Base-by-base conservation (phyloP, 2,329 filamentous ascomycete species). In the Hymenoscyphus linearis region DNA sequence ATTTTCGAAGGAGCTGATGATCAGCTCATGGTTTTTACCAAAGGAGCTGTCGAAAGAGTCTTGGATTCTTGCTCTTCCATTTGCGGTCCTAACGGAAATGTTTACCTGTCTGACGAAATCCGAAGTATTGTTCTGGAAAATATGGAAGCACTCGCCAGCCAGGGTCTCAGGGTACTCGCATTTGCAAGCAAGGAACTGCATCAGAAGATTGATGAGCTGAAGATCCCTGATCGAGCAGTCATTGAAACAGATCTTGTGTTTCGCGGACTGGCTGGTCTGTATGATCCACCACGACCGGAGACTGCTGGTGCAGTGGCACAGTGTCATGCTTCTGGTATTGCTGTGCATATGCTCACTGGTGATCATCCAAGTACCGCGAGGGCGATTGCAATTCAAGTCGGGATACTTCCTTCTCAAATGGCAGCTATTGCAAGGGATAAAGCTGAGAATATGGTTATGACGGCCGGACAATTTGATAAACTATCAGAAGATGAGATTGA, bases 291-390 rank as follows among this genome's bases (percentile, higher is more conserved):
- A 3, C 77, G 83, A 55, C 75, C 80, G 25, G 84, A 86, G 67
- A 84, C 85, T n/a, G 78, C 81, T 0, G 76, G 77, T 10, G 83
- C 85, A 0, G 76, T 85, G 25, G 74, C 77, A 22, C 87, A 81
- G 0, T 79, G 91, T 14, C 83, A 88, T 4, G 79, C 81, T 0
- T 88, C 89, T 1, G 87, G 87, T 1, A 87, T 92, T 58, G 79
- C 85, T 10, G 84, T 91, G 31, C 86, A 89, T 71, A 93, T 93
- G 89, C 81, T 96, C 10, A 95, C 90, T 25, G 90, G 90, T 61
- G 90, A 95, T 69, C 89, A 93, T 71, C 87, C 87, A 1, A 85
- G 88, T 60, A 95, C 90, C 1, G 90, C 90, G 31, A 84, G 84
- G 68, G 89, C 90, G n/a, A 93, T 95, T 67, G 90, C 90, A 12